Percentiles rank a stretch among this genome's conserved stretches.
These are phyloP conservation scores for Cutaneotrichosporon cutaneum DNA, from an alignment of 1,284 basidiomycete species.

Conservation along the genomic window DNA sequence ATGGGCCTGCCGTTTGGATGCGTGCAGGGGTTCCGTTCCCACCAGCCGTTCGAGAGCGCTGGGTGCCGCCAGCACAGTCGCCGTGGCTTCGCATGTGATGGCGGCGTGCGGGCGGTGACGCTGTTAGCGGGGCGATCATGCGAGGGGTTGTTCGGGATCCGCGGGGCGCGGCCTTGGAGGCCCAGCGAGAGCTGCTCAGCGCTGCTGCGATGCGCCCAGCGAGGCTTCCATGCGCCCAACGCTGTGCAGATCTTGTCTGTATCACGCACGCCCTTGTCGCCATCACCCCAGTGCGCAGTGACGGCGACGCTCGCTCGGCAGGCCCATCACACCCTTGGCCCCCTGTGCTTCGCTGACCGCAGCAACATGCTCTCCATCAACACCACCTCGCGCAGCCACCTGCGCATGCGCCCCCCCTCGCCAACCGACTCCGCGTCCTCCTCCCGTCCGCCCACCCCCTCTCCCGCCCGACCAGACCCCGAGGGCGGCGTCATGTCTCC, in stretches of 20 bases:
- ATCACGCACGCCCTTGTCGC: too few relatives aligned
- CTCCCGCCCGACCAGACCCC: slow-evolving; percentile 5
- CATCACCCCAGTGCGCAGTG: too few relatives aligned
- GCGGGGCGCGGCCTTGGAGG: too few relatives aligned
- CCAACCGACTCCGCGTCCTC: slow-evolving; percentile 14
- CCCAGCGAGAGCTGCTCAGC: too few relatives aligned
- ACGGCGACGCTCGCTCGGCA: too few relatives aligned
- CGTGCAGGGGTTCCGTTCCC: neutral
- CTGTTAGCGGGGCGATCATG: neutral
- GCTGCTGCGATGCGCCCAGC: too few relatives aligned
- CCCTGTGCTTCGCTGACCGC: neutral
- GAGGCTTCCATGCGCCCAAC: neutral
- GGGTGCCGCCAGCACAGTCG: too few relatives aligned
- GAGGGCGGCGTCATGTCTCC: slow-evolving; percentile 12
- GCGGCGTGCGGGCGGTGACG: too few relatives aligned
- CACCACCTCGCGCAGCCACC: slow-evolving; percentile 16
- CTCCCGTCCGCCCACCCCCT: slow-evolving; percentile 12
- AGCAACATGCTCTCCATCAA: slow-evolving; percentile 30
- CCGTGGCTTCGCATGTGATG: too few relatives aligned
- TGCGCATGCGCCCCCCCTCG: slow-evolving; percentile 14
- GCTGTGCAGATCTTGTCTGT: too few relatives aligned
- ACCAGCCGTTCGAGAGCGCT: neutral
- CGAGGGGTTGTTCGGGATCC: neutral
- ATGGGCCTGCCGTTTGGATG: neutral
- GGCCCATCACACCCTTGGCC: neutral